A percentile compares a stretch with the other conserved stretches of the same genome.
phyloP scores from a whole-genome alignment of 2,329 filamentous ascomycete genomes.

The Microascus cirrosus region DNA sequence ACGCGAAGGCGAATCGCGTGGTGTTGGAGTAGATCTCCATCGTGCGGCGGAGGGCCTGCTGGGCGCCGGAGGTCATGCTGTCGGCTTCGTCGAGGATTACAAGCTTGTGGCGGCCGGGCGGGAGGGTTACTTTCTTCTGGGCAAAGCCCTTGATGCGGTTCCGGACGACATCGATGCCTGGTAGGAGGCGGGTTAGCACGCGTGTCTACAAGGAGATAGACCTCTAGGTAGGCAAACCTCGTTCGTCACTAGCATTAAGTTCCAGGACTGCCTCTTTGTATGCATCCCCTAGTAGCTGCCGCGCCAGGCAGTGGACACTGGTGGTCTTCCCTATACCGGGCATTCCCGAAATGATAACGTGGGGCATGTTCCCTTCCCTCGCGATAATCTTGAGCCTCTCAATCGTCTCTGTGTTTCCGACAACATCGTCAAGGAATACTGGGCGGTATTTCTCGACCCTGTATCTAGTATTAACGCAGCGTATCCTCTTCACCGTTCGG shows the following conservation, averaged over 20 bases:
- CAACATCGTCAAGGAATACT: conserved; percentile 88
- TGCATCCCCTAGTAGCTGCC: conserved; percentile 79
- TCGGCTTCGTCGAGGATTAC: conserved; percentile 98
- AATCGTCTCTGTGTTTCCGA: conserved; percentile 95
- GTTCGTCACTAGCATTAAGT: conserved; percentile 90
- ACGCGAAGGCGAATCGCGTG: conserved; percentile 93
- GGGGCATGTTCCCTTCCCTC: conserved; percentile 97
- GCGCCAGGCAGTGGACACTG: conserved; percentile 82
- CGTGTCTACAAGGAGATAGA: conserved; percentile 3
- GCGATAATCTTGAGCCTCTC: conserved; percentile 97
- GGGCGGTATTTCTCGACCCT: conserved; percentile 99
- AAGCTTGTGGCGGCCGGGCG: conserved; percentile 82
- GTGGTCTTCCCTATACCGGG: conserved; percentile 98
- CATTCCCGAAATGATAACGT: conserved; percentile 99
- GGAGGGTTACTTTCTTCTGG: conserved; percentile 96
- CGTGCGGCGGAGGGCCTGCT: conserved; percentile 86
- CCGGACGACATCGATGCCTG: conserved; percentile 90
- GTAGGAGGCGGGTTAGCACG: not conserved
- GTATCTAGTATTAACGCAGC: conserved; percentile 12
- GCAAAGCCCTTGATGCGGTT: conserved; percentile 98
- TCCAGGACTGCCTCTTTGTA: conserved; percentile 98
- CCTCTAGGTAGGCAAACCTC: conserved; percentile 40
- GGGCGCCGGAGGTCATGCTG: conserved; percentile 93
- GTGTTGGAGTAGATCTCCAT: conserved; percentile 99
- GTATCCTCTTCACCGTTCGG: not conserved